phyloP scores from a whole-genome alignment of 2,329 filamentous ascomycete genomes.

The Beauveria caledonica region DNA sequence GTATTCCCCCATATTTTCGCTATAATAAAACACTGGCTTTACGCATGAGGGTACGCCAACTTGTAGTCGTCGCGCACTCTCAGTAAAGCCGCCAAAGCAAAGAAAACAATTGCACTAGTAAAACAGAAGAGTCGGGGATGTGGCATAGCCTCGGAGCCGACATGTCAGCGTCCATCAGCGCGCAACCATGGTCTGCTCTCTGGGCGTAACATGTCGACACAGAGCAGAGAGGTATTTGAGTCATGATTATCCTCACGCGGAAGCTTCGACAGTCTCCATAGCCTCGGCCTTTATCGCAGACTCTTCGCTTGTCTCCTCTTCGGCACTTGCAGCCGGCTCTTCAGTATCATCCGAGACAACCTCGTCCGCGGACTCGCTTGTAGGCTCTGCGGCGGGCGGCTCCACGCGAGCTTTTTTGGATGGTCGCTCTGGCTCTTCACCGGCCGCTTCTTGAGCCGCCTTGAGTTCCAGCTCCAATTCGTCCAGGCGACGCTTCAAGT shows the following conservation, averaged over 20 bases:
- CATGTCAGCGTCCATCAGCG: not conserved
- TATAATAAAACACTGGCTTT: slow-evolving; percentile 3
- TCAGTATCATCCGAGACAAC: not conserved
- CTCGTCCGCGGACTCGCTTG: not conserved
- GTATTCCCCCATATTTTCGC: slow-evolving; percentile 1
- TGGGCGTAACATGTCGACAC: not conserved
- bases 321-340: not conserved
- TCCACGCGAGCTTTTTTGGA: slow-evolving; percentile 21
- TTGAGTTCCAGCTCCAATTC: slow-evolving; percentile 60
- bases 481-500: slow-evolving; percentile 72
- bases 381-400: slow-evolving; percentile 10
- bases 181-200: not conserved
- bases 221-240: not conserved
- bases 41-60: not conserved
- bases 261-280: not conserved
- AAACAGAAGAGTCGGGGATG: not conserved
- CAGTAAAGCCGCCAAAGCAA: not conserved
- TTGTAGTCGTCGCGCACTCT: not conserved
- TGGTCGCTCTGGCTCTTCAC: slow-evolving; percentile 17
- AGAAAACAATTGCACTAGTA: not conserved
- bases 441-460: slow-evolving; percentile 17
- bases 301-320: not conserved
- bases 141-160: not conserved
- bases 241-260: not conserved
- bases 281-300: not conserved